Conservation (phyloP, 2,329 filamentous ascomycete genomes). For the Amauroascus niger region DNA sequence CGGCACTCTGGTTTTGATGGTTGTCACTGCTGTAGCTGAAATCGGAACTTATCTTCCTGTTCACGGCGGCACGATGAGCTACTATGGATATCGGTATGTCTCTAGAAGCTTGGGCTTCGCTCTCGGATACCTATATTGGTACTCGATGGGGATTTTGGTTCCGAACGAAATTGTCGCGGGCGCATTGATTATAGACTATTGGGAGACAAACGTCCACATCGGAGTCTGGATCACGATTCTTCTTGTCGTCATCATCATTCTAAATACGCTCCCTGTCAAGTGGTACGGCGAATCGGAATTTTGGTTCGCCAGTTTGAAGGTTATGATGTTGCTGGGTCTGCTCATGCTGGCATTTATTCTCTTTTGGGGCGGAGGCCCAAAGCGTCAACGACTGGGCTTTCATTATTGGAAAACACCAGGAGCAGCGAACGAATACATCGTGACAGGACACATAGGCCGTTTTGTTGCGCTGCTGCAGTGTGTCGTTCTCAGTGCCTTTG, state of each 20-base stretch:
- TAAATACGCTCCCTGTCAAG: constrained; percentile 42
- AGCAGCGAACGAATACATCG: constrained; percentile 42
- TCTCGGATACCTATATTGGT: constrained; percentile 42
- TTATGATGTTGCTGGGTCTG: constrained; percentile 44
- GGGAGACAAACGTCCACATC: constrained; percentile 40
- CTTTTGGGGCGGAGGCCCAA: constrained; percentile 49
- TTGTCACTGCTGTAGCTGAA: constrained; percentile 40
- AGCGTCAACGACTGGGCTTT: constrained; percentile 43
- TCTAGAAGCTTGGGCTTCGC: constrained; percentile 36
- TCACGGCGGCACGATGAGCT: constrained; percentile 37
- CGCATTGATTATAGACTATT: constrained; percentile 56
- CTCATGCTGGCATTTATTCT: constrained; percentile 46
- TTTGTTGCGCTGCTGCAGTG: constrained; percentile 46
- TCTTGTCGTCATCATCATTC: constrained; percentile 47
- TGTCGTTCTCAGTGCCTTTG: constrained; percentile 44
- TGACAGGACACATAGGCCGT: constrained; percentile 39
- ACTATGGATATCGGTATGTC: constrained; percentile 37
- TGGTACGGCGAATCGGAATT: constrained; percentile 48
- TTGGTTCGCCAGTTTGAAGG: constrained; percentile 45
- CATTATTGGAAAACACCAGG: constrained; percentile 44
- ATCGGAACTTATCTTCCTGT: constrained; percentile 37
- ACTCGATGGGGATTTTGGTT: constrained; percentile 39
- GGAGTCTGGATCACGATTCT: constrained; percentile 48
- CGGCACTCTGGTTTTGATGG: constrained; percentile 38
- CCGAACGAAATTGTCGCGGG: constrained; percentile 56